Base-by-base conservation (phyloP, 768 basidiomycete genomes). In the Leccinum boreale region DNA sequence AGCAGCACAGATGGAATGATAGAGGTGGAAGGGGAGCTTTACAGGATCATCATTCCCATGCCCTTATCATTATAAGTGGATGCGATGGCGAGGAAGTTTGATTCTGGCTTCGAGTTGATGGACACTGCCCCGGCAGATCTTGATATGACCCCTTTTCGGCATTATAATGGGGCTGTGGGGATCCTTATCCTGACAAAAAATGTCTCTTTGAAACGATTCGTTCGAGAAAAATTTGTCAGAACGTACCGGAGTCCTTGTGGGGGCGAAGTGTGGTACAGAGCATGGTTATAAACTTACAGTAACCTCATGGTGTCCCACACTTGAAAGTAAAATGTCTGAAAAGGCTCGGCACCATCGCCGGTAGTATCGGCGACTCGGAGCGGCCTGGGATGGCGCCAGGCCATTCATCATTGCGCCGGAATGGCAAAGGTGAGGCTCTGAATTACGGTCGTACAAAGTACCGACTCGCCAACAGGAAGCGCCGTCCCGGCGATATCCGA, bases 41-140 rank as follows among this genome's bases (percentile, higher is more conserved):
- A n/a, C 24, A n/a, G 51, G 11, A 53, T 45, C 35, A n/a, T 19
- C 11, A 49, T 45, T 26, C n/a, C 10, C 14, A 8, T n/a, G 5
- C 51, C n/a, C 17, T n/a, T 24, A 28, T 48, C 31, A 9, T 35
- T 61, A 58, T 65, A 62, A 58, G 50, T 33, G 33, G 5, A 45
- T 44, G 1, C 3, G 12, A 10, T 24, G 15, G 57, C 46, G 51
- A 35, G 53, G 39, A 48, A 31, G 45, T 29, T 33, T 19, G 15
- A 45, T 45, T 19, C 36, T 36, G 50, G 15, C 42, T 19, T 7
- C 17, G 15, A 2, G 7, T 10, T 19, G 19, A 50, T 35, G 46
- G 45, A 15, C 24, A 45, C 12, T 1, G 23, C 36, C n/a, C 6
- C 2, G 12, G 31, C 29, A 11, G 14, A 35, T 50, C 57, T 21